Percentiles rank a stretch among this genome's conserved stretches.
These are phyloP conservation scores for Gynostemma pentaphyllum DNA, from an alignment of 306 rosid species.

Conservation along the genomic window DNA sequence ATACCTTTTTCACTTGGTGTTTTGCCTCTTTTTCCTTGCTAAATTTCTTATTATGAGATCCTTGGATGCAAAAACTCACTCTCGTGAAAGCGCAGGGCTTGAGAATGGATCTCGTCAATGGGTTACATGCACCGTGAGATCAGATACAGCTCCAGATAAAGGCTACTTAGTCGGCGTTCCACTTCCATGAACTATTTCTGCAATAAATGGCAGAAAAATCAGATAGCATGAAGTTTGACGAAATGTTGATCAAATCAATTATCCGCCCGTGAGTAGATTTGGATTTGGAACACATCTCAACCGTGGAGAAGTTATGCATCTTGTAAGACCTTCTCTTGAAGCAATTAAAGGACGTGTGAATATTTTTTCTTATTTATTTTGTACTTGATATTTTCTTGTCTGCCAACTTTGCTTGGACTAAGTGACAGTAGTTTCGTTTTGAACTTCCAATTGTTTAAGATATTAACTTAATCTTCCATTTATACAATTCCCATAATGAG, in stretches of 20 bases:
- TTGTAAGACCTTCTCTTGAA: slow-evolving; percentile 4
- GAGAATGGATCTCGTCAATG: background rate
- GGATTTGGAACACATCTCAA: background rate
- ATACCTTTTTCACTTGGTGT: background rate
- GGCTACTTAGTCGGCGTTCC: too few relatives aligned
- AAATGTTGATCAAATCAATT: background rate
- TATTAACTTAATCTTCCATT: background rate
- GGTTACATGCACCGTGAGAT: too few relatives aligned
- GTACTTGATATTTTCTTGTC: background rate
- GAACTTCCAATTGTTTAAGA: slow-evolving; percentile 2
- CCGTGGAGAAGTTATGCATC: slow-evolving; percentile 12
- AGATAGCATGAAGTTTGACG: too few relatives aligned
- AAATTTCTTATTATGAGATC: background rate
- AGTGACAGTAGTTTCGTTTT: background rate
- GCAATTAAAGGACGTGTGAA: slow-evolving; percentile 6
- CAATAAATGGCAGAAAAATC: too few relatives aligned
- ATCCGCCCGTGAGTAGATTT: background rate
- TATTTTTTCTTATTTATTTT: background rate
- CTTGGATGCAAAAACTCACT: background rate
- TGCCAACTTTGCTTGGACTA: background rate
- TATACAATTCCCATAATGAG: background rate
- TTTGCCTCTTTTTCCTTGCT: background rate
- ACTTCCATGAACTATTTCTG: background rate
- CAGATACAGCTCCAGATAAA: too few relatives aligned
- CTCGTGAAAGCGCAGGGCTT: background rate